Evolutionary conservation across 305 asterid species (phyloP).

Genomic region (Salvia sclarea): DNA sequence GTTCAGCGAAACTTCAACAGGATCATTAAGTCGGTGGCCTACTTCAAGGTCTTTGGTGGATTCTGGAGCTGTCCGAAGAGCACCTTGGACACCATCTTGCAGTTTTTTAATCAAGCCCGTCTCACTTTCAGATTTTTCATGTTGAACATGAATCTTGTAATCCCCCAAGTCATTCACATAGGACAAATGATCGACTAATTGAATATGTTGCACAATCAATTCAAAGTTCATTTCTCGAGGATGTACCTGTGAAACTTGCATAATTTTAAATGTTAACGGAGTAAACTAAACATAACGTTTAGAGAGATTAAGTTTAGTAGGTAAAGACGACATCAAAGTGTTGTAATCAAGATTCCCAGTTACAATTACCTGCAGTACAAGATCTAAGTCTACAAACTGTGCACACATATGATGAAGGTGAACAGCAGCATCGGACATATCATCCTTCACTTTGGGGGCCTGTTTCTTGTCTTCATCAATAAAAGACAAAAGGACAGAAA

Average conservation of each 20-base stretch:
- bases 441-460: conserved; percentile 38
- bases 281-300: conserved; percentile 24
- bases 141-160: conserved; percentile 30
- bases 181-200: conserved; percentile 68
- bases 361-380: conserved; percentile 64
- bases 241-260: conserved; percentile 67
- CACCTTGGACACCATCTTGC: conserved; percentile 75
- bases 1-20: conserved; percentile 44
- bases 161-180: conserved; percentile 40
- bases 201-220: conserved; percentile 67
- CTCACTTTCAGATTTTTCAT: conserved; percentile 39
- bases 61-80: conserved; percentile 49
- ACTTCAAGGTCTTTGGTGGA: conserved; percentile 44
- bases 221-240: conserved; percentile 71
- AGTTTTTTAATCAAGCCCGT: conserved; percentile 47
- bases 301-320: conserved; percentile 19
- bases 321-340: conserved; percentile 32
- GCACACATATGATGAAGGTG: conserved; percentile 57
- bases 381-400: conserved; percentile 52
- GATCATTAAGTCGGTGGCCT: conserved; percentile 30
- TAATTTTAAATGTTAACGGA: conserved; percentile 39
- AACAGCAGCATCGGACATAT: conserved; percentile 40
- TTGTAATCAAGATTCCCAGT: conserved; percentile 24
- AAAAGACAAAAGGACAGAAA: conserved; percentile 70
- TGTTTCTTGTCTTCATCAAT: conserved; percentile 68